Conservation (phyloP, 306 rosid species). For the Delonix regia region DNA sequence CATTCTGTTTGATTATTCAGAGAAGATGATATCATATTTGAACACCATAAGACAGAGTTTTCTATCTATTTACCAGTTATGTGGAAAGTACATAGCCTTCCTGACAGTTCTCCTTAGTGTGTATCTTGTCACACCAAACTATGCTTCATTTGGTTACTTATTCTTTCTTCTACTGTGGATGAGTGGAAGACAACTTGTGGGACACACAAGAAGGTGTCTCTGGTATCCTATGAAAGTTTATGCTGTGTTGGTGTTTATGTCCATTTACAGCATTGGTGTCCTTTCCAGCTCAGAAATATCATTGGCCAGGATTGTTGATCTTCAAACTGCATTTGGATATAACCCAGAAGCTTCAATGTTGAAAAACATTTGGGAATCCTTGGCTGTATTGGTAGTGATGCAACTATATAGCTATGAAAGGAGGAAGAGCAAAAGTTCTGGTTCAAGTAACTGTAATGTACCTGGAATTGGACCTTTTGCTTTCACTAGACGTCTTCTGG, state of each 20-base stretch:
- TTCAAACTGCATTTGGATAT: slow-evolving; percentile 72
- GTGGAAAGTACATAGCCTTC: slow-evolving; percentile 86
- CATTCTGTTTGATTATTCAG: slow-evolving; percentile 52
- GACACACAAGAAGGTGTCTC: slow-evolving; percentile 67
- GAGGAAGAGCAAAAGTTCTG: slow-evolving; percentile 65
- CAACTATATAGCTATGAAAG: slow-evolving; percentile 93
- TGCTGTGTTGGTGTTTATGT: slow-evolving; percentile 68
- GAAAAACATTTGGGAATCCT: slow-evolving; percentile 73
- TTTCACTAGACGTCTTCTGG: slow-evolving; percentile 63
- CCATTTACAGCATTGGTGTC: slow-evolving; percentile 73
- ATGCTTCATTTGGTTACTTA: slow-evolving; percentile 78
- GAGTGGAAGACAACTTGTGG: slow-evolving; percentile 81
- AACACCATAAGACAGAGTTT: slow-evolving; percentile 73
- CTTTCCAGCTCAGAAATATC: slow-evolving; percentile 61
- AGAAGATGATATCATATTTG: slow-evolving; percentile 67
- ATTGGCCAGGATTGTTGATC: slow-evolving; percentile 64
- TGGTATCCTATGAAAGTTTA: slow-evolving; percentile 94
- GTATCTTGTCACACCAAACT: slow-evolving; percentile 78
- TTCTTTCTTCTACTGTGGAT: slow-evolving; percentile 91
- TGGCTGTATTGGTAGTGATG: slow-evolving; percentile 90
- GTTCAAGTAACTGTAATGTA: slow-evolving; percentile 47
- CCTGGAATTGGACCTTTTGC: slow-evolving; percentile 50
- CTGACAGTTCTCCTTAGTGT: slow-evolving; percentile 81
- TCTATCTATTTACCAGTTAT: slow-evolving; percentile 72
- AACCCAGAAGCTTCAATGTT: slow-evolving; percentile 63